Evolutionary conservation across 116 monocot species (phyloP), one percentile per base, ranked within the genome.

Genomic region (Trichopus zeylanicus): DNA sequence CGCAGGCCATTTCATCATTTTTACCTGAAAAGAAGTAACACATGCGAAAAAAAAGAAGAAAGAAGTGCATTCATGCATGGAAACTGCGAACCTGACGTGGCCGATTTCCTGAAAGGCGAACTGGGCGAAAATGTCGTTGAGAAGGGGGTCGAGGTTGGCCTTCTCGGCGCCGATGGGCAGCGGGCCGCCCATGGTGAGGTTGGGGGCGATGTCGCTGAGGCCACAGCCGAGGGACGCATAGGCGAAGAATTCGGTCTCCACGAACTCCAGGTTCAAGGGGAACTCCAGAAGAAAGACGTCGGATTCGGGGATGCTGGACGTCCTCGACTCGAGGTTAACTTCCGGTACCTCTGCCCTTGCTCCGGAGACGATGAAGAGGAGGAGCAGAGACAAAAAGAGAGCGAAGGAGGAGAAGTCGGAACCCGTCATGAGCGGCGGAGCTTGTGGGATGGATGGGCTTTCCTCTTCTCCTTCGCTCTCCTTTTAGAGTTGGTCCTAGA

Each of bases 41-140:
- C 0, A 39, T n/a, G 18, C 10, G 15, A 55, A 7, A 39, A 19
- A 6, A n/a, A 30, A 56, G 26, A 5, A 24, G 31, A 2, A 31
- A 26, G 4, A 26, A 13, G 26, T 27, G 27, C 6, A n/a, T 7
- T 15, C 12, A 42, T 42, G 3, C 1, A 42, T 2, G 0, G 42
- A 13, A 42, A 42, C 7, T 42, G 16, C 12, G 6, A 6, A 80
- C 81, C 72, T 82, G 34, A 84, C 20, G 48, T 84, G 84, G 2
- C 76, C 84, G 9, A 84, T 66, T 69, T 84, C 84, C 34, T 84
- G 80, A 48, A 52, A 79, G 5, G 47, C 80, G 31, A 84, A 84
- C 63, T 84, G 75, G 6, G 31, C 25, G 15, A 70, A 26, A 64
- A 80, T 73, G 57, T 64, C 67, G 10, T 63, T 22, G 9, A 70